Evolutionary conservation across 371 early-diverging fungal genomes (phyloP), one percentile per base, ranked within the genome.

Genomic region (Parasitella parasitica): DNA sequence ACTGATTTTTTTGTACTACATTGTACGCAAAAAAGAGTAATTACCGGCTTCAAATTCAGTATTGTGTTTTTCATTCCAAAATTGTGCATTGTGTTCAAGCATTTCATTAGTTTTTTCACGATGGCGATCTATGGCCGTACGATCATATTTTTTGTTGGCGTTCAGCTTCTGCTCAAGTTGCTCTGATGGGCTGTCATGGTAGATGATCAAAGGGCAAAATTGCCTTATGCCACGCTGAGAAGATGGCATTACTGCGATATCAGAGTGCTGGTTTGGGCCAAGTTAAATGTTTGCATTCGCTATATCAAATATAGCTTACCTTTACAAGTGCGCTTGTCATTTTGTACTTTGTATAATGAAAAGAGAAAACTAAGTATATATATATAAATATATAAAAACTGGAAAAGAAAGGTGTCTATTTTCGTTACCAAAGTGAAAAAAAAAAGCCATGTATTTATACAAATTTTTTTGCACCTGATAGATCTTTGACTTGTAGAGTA

Each of bases 31-130:
- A 28, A 55, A 13, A 38, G 2, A 55, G 18, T 53, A 60, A 24
- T 55, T 55, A 56, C 55, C 50, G 7, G 37, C 60, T 59, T 54
- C 64, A 34, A 37, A 51, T n/a, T 56, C 49, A 18, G 11, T 5
- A 28, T 32, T 52, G 28, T 6, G 20, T 11, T 59, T 56, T 36
- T 48, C 55, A 37, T 54, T 65, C 80, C 80, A 80, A 12, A 75
- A 62, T 49, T 72, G 65, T 39, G 81, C 77, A 67, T 80, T 75
- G 16, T 69, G 61, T 54, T 75, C 62, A 12, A 80, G 35, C 76
- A 75, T 80, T 51, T 72, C 73, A 30, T 37, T 69, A 24, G 70
- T 77, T 26, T 68, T 73, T n/a, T 61, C 66, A 26, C 61, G 68
- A 60, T 80, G 76, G 46, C 64, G 70, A 59, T 77, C 70, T 37